Conservation (phyloP, 208 protist genomes). For the Wallacemonas sp. region DNA sequence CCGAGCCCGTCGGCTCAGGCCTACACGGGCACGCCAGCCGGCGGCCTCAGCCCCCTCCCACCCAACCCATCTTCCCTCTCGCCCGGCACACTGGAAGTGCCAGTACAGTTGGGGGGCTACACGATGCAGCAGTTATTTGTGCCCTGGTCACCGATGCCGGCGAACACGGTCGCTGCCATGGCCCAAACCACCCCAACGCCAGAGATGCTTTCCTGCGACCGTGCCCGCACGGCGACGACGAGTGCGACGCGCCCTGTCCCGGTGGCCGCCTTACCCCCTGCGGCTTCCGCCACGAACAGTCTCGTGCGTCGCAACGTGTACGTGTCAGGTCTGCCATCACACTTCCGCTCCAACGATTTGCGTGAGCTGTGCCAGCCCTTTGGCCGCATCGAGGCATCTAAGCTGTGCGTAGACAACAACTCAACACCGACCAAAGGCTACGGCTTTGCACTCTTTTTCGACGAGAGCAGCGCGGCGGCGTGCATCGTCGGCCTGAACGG, state of each 20-base stretch:
- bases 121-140: slow-evolving; percentile 10
- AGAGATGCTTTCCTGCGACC: background rate
- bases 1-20: background rate
- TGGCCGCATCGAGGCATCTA: slow-evolving; percentile 63
- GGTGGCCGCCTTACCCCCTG: background rate
- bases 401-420: slow-evolving; percentile 62
- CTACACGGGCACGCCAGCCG: background rate
- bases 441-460: slow-evolving; percentile 70
- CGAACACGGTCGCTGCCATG: too few species aligned
- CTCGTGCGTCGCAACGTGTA: slow-evolving; percentile 77
- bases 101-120: background rate
- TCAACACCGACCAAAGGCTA: slow-evolving; percentile 61
- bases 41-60: background rate
- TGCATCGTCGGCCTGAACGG: slow-evolving; percentile 62
- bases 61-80: background rate
- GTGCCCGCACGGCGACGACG: background rate
- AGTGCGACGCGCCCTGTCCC: background rate
- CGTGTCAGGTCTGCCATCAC: slow-evolving; percentile 57
- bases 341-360: slow-evolving; percentile 47
- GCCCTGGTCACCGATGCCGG: too few species aligned
- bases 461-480: slow-evolving; percentile 46
- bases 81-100: background rate
- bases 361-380: slow-evolving; percentile 62
- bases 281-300: slow-evolving; percentile 10
- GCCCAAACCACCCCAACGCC: too few species aligned